phyloP scores from a whole-genome alignment of 441 rosid species.

The Arabidopsis lyrata region DNA sequence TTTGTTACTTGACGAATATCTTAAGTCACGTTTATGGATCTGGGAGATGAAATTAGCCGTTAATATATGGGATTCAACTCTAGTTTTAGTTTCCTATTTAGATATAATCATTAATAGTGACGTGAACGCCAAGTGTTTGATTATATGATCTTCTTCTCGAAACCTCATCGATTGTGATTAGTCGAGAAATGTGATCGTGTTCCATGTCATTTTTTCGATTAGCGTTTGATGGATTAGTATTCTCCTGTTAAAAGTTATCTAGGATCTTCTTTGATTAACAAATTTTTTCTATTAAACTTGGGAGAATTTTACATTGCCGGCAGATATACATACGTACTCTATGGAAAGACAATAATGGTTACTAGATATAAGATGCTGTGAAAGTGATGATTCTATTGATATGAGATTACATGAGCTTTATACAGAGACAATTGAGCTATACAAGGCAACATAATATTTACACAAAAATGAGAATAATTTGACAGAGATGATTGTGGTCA shows the following conservation, averaged over 20 bases:
- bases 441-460: too few relatives aligned
- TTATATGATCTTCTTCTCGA: neutral
- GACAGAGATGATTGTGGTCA: too few relatives aligned
- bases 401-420: too few relatives aligned
- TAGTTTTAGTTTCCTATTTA: neutral
- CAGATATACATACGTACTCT: conserved; percentile 17
- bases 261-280: neutral
- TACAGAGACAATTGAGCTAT: too few relatives aligned
- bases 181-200: neutral
- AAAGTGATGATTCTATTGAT: too few relatives aligned
- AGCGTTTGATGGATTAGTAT: neutral
- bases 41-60: neutral
- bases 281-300: neutral
- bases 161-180: neutral
- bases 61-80: neutral
- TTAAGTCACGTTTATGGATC: neutral
- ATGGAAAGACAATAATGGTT: conserved; percentile 8
- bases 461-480: too few relatives aligned
- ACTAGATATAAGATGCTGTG: neutral
- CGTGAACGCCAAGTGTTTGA: neutral
- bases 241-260: neutral
- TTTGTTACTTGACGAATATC: neutral
- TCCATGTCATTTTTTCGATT: neutral
- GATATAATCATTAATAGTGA: neutral
- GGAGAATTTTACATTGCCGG: conserved; percentile 11